phyloP scores from a whole-genome alignment of 306 rosid genomes.

The Coriaria nepalensis region DNA sequence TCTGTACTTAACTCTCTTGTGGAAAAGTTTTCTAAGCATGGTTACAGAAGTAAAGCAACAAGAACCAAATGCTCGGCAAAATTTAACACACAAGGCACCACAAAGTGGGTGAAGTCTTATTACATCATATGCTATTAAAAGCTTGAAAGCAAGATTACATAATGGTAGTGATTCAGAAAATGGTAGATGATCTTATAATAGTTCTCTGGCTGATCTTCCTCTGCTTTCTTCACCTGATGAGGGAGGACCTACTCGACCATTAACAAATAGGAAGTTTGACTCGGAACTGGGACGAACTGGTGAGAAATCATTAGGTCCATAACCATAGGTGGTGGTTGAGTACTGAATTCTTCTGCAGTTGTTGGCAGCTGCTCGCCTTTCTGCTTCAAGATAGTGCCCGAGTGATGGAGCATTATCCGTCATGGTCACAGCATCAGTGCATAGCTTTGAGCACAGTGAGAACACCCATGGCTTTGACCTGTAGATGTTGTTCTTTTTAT shows the following conservation, averaged over 20 bases:
- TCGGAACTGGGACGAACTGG: conserved; percentile 2
- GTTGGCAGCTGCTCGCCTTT: conserved; percentile 32
- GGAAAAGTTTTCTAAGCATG: too few relatives aligned
- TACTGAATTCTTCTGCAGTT: conserved; percentile 16
- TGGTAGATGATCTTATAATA: conserved; percentile 13
- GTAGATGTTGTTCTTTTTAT: conserved; percentile 27
- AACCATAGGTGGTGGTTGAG: conserved; percentile 3
- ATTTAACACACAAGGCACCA: background rate
- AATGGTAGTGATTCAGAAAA: too few relatives aligned
- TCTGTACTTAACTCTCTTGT: too few relatives aligned
- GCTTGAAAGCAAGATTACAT: conserved; percentile 16
- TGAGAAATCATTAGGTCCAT: conserved; percentile 21
- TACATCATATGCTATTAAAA: conserved; percentile 16
- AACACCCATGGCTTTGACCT: conserved; percentile 49
- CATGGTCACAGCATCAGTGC: conserved; percentile 36
- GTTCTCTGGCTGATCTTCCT: conserved; percentile 17
- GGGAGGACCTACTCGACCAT: conserved; percentile 23
- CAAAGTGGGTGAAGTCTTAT: conserved; percentile 2
- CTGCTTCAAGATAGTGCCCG: conserved; percentile 59
- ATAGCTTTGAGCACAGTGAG: conserved; percentile 51
- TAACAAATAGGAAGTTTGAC: conserved; percentile 19
- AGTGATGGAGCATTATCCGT: conserved; percentile 41
- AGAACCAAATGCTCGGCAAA: too few relatives aligned
- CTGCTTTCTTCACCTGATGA: conserved; percentile 13
- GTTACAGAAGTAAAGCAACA: too few relatives aligned